Evolutionary conservation across 1,284 basidiomycete species (phyloP), one percentile per base, ranked within the genome.

Genomic region (Papiliotrema flavescens): DNA sequence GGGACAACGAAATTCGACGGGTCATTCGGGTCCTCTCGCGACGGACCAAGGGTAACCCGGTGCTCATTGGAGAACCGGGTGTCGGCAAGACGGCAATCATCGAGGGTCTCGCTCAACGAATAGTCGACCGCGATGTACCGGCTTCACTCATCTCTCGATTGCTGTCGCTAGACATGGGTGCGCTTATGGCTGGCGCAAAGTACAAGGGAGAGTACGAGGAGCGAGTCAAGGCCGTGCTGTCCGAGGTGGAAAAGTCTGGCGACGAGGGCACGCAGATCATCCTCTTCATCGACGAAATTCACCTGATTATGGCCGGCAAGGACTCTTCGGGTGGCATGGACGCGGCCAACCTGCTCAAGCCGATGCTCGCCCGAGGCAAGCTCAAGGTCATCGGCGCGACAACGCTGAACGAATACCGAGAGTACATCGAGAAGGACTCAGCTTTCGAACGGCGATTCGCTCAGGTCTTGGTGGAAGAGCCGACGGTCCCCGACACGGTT

Each of bases 171-270:
- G 94, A 97, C 73, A 89, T 97, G 85, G 95, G 92, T 62, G 89
- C 93, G 0, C 82, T 97, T 56, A 95, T 94, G 88, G 91, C 93
- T 6, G 92, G 95, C 51, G 94, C 92, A 35, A 63, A 63, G 46
- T 95, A 90, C 80, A 92, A 91, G 75, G 94, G 94, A 57, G 92
- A 98, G 78, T 98, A 94, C 76, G 95, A 98, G 77, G 95, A 98
- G 74, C 88, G 95, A 47, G 85, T 98, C 77, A 98, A 97, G 78
- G 80, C 87, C 14, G 91, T 98, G 56, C 79, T 98, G 49, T 69
- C 74, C 74, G 96, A 98, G 77, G 87, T 98, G 59, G 95, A 98
- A 76, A 94, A 96, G 77, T 85, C 89, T 3, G 80, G 86, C 0
- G 85, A 92, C 53, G 84, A 91, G 46, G 92, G 90, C 42, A 84